Percentiles rank a stretch among this genome's conserved stretches.
Evolutionary conservation across 1,284 basidiomycete species (phyloP).

Genomic region (Rhodotorula sp.): DNA sequence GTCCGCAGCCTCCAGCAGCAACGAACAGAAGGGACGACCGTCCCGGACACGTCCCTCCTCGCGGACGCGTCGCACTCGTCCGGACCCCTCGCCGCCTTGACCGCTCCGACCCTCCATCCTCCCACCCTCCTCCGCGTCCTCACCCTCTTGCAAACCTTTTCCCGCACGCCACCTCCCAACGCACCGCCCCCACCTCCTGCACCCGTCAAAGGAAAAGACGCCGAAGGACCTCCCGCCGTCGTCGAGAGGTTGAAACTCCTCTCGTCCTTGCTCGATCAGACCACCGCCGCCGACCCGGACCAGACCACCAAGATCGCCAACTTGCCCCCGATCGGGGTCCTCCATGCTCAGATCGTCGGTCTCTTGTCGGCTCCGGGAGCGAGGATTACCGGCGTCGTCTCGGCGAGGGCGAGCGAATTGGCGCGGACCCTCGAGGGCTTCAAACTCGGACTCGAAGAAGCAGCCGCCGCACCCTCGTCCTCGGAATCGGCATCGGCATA

Average conservation of each 20-base stretch:
- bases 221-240: not conserved
- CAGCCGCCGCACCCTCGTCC: not conserved
- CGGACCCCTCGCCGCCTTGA: constrained; percentile 49
- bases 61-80: constrained; percentile 39
- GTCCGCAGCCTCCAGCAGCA: not conserved
- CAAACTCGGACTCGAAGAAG: constrained; percentile 37
- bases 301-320: constrained; percentile 45
- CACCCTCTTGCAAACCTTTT: constrained; percentile 44
- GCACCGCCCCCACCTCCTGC: not conserved
- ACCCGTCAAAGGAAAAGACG: not conserved
- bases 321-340: constrained; percentile 49
- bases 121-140: constrained; percentile 49
- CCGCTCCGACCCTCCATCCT: constrained; percentile 49
- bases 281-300: constrained; percentile 5
- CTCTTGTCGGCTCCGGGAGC: constrained; percentile 47
- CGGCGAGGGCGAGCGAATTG: constrained; percentile 23
- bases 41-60: constrained; percentile 17
- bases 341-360: constrained; percentile 52
- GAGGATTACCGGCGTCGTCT: constrained; percentile 37
- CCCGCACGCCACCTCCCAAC: constrained; percentile 18
- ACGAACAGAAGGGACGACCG: not conserved
- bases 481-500: not conserved
- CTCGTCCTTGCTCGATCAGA: constrained; percentile 50
- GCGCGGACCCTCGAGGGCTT: constrained; percentile 40
- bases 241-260: constrained; percentile 48